A percentile compares a stretch with the other conserved stretches of the same genome.
These are phyloP conservation scores for Brassica juncea DNA, from an alignment of 345 rosid species.

Conservation along the genomic window DNA sequence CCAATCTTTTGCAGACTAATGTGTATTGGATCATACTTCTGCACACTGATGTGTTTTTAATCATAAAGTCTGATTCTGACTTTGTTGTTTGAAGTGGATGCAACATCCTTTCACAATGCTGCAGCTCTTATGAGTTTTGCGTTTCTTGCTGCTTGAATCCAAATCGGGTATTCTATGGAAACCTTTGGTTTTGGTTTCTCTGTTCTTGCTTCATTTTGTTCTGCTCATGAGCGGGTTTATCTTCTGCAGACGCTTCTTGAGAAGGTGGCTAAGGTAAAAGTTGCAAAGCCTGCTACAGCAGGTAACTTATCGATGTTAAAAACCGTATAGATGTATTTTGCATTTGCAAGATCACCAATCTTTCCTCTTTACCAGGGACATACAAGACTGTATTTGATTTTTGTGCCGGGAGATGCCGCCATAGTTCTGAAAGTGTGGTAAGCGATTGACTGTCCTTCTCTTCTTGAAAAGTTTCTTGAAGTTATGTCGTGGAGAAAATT, in stretches of 20 bases:
- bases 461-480: not conserved
- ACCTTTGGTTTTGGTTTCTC: constrained; percentile 22
- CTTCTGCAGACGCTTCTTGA: constrained; percentile 58
- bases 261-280: constrained; percentile 60
- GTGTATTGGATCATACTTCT: too few relatives aligned
- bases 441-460: constrained; percentile 23
- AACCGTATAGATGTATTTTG: not conserved
- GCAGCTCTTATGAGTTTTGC: constrained; percentile 85
- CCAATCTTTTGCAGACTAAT: too few relatives aligned
- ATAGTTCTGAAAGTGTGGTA: constrained; percentile 95
- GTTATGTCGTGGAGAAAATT: not conserved
- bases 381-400: constrained; percentile 78
- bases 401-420: constrained; percentile 96
- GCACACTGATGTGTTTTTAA: constrained; percentile 4
- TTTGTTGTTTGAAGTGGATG: constrained; percentile 60
- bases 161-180: constrained; percentile 49
- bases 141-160: constrained; percentile 92
- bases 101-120: constrained; percentile 73
- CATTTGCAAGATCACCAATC: not conserved
- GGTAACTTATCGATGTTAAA: constrained; percentile 44
- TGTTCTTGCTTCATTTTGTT: constrained; percentile 21
- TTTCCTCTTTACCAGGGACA: constrained; percentile 51
- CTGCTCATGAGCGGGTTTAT: constrained; percentile 22
- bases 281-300: constrained; percentile 83
- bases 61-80: not conserved